These are phyloP conservation scores for Brassica napus DNA, from an alignment of 345 rosid species.

Conservation along the genomic window Da-Ae NC_063447.1:53778001-53778500, in stretches of 20 bases:
- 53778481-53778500: constrained; percentile 14
- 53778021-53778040: background rate
- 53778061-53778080: background rate
- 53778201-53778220: background rate
- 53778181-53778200: background rate
- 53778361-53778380: constrained; percentile 63
- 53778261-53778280: background rate
- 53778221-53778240: background rate
- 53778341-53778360: constrained; percentile 67
- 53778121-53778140: background rate
- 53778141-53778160: background rate
- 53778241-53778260: background rate
- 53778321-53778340: constrained; percentile 90
- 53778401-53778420: constrained; percentile 55
- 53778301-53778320: constrained; percentile 66
- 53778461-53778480: constrained; percentile 31
- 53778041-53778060: background rate
- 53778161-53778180: background rate
- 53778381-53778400: constrained; percentile 65
- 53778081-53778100: background rate
- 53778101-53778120: background rate
- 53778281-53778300: constrained; percentile 61
- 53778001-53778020: background rate
- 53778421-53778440: constrained; percentile 60
- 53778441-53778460: constrained; percentile 35